Conservation (phyloP, 306 rosid genomes). For the Astragalus membranaceus region DNA sequence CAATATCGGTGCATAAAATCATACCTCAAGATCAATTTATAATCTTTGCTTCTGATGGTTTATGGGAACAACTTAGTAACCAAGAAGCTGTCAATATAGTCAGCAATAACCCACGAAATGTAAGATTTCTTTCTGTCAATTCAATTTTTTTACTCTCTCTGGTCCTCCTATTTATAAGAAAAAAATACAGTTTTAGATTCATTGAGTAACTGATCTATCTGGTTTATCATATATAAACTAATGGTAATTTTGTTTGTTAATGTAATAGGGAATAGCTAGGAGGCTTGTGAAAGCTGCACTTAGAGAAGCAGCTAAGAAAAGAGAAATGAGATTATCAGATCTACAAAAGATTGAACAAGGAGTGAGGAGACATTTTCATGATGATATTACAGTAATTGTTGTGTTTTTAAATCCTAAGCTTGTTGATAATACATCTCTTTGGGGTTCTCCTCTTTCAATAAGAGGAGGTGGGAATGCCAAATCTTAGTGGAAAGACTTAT, state of each 20-base stretch:
- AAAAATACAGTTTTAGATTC: too few relatives aligned
- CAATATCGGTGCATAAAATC: conserved; percentile 47
- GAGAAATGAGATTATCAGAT: conserved; percentile 72
- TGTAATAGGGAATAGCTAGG: conserved; percentile 55
- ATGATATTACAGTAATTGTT: conserved; percentile 68
- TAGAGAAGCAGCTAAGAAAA: conserved; percentile 72
- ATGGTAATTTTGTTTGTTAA: not conserved
- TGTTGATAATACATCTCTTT: conserved; percentile 30
- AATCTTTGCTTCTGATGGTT: conserved; percentile 82
- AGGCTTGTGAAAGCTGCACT: conserved; percentile 59
- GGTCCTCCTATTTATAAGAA: too few relatives aligned
- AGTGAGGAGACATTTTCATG: conserved; percentile 83
- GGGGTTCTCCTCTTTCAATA: conserved; percentile 47
- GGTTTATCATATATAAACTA: not conserved
- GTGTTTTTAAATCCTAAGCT: conserved; percentile 48
- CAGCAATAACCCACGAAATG: conserved; percentile 48
- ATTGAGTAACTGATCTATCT: too few relatives aligned
- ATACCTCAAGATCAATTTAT: conserved; percentile 61
- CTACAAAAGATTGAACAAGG: conserved; percentile 64
- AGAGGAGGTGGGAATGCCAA: conserved; percentile 43
- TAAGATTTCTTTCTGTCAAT: conserved; percentile 16
- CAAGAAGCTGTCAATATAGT: conserved; percentile 70
- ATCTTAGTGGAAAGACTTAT: conserved; percentile 15
- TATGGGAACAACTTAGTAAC: conserved; percentile 88
- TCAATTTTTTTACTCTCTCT: too few relatives aligned